phyloP scores from a whole-genome alignment of 2,329 filamentous ascomycete species.

The Pyrenochaeta sp. region DNA sequence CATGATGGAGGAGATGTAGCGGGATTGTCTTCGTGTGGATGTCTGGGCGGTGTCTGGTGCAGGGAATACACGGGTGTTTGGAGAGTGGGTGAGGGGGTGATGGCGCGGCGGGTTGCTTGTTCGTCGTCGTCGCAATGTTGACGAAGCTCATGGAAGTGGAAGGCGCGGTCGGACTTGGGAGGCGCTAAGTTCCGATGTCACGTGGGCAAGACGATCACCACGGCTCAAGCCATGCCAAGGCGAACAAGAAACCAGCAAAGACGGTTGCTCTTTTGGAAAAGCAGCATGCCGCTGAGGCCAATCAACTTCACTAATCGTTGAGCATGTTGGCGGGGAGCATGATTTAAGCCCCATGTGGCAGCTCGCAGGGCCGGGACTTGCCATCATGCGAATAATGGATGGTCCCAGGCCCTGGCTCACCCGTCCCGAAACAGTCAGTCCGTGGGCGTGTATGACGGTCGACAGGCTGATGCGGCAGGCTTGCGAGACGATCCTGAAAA shows the following conservation, averaged over 20 bases:
- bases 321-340: background rate
- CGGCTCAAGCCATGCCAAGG: constrained; percentile 4
- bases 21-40: constrained; percentile 5
- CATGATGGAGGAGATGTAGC: constrained; percentile 61
- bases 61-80: no score
- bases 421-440: constrained; percentile 4
- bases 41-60: constrained; percentile 3
- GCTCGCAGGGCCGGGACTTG: constrained; percentile 6
- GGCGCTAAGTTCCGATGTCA: constrained; percentile 33
- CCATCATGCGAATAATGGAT: constrained; percentile 15
- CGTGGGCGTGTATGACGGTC: background rate
- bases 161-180: constrained; percentile 23
- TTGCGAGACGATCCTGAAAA: background rate
- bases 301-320: no score
- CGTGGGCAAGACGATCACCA: constrained; percentile 17
- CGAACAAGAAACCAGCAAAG: constrained; percentile 1
- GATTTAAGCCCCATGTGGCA: background rate
- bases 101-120: constrained; percentile 22
- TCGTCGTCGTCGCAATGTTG: constrained; percentile 31
- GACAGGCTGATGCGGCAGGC: background rate
- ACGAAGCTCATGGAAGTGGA: constrained; percentile 38
- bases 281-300: no score
- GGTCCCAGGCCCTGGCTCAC: constrained; percentile 10
- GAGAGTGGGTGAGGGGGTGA: no score
- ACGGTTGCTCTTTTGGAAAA: no score